Percentiles rank a stretch among this genome's conserved stretches.
phyloP scores from a whole-genome alignment of 2,329 filamentous ascomycete genomes.

The Paecilomyces niveus region DNA sequence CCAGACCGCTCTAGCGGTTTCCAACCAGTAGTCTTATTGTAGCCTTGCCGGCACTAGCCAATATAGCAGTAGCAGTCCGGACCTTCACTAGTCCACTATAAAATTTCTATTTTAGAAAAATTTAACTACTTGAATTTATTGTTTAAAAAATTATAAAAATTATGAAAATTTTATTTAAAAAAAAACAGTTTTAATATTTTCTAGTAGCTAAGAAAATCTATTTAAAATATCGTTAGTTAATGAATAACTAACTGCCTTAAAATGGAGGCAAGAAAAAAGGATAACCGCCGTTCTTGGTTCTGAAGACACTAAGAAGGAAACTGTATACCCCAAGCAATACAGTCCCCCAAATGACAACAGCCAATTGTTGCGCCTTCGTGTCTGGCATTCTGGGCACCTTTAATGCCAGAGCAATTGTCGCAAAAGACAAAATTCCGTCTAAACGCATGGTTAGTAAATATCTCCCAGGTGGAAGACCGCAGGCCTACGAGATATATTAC shows the following conservation, averaged over 20 bases:
- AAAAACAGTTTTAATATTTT: too few species aligned
- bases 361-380: conserved; percentile 68
- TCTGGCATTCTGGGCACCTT: conserved; percentile 88
- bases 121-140: too few species aligned
- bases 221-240: neutral
- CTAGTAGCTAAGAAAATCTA: too few species aligned
- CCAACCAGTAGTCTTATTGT: too few species aligned
- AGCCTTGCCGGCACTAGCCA: too few species aligned
- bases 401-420: conserved; percentile 80
- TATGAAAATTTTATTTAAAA: too few species aligned
- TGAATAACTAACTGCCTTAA: conserved; percentile 26
- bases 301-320: conserved; percentile 88
- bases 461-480: neutral
- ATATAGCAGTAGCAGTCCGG: too few species aligned
- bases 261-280: conserved; percentile 93
- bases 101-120: too few species aligned
- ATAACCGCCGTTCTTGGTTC: conserved; percentile 90
- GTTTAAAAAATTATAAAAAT: too few species aligned
- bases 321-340: conserved; percentile 81
- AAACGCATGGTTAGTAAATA: conserved; percentile 7
- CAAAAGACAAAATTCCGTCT: conserved; percentile 80
- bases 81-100: too few species aligned
- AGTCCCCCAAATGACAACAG: conserved; percentile 70
- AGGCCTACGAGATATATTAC: conserved; percentile 28
- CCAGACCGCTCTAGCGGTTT: too few species aligned